Evolutionary conservation across 768 basidiomycete genomes (phyloP), one percentile per base, ranked within the genome.

Genomic region (Cyclocybe cylindracea): DNA sequence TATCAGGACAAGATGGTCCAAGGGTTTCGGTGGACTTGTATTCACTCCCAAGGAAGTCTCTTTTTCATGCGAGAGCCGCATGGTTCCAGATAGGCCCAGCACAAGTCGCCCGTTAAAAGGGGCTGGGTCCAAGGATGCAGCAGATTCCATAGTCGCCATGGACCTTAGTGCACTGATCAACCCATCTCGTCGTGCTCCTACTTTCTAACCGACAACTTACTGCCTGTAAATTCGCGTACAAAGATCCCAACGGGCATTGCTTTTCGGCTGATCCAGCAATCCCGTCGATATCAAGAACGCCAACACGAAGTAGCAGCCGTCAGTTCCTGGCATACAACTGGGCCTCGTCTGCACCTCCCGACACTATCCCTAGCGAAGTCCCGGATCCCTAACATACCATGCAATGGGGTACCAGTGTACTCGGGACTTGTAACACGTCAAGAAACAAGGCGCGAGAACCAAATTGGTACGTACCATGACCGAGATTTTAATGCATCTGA

Each of bases 261-360:
- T n/a, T 71, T 65, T 46, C n/a, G n/a, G 61, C 68, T 4, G 62
- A 62, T 33, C 57, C 58, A 55, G 54, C 44, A 58, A 62, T 40
- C 57, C 59, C n/a, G 45, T 43, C 34, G 70, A 71, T 44, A 58
- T 71, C 18, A 45, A 53, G 41, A 58, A 61, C 32, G 62, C 64
- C 11, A 66, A 68, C 44, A 61, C 66, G 45, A n/a, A 60, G 50
- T 48, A 55, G 53, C 33, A 70, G 68, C n/a, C 44, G 60, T 61
- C 5, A 52, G 70, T 2, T 68, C 70, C 6, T 72, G 71, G 71
- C 47, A 80, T 86, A 72, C 40, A 60, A 72, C 49, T 72, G 71
- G 87, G 70, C 71, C 13, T 41, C 59, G 10, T 55, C n/a, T n/a
- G n/a, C 66, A 5, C 64, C 69, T 4, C 66, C 70, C n/a, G 51